Conservation (phyloP, 257 asterid species). For the Solanum lignicaule region DNA sequence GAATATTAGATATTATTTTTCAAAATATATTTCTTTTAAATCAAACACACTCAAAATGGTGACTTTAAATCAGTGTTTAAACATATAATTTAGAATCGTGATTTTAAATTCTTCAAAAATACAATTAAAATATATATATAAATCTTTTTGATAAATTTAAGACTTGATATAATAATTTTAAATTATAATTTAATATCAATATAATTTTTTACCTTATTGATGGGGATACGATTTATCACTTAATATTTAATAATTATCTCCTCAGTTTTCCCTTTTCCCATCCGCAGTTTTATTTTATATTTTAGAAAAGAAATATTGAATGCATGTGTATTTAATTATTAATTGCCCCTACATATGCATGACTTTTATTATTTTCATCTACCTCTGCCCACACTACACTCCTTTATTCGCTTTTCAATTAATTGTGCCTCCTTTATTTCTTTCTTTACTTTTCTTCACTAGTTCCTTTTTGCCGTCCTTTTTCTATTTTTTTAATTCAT, state of each 20-base stretch:
- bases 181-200: no score
- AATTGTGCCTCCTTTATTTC: neutral
- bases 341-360: neutral
- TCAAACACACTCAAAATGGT: no score
- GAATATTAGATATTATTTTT: no score
- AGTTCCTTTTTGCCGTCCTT: neutral
- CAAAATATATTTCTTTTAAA: no score
- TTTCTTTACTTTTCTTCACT: neutral
- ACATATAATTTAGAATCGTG: no score
- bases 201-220: no score
- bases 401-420: neutral
- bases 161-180: no score
- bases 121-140: no score
- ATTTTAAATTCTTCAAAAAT: no score
- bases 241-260: neutral
- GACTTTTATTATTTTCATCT: conserved; percentile 6
- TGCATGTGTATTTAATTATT: neutral
- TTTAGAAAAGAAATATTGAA: neutral
- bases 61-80: no score
- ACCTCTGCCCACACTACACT: neutral
- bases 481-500: neutral
- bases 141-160: no score
- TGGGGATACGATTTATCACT: no score
- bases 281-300: neutral
- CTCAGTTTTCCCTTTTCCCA: neutral